A percentile compares a stretch with the other conserved stretches of the same genome.
phyloP scores from a whole-genome alignment of 768 basidiomycete species.

The Tylopilus plumbeoviolaceoides region DNA sequence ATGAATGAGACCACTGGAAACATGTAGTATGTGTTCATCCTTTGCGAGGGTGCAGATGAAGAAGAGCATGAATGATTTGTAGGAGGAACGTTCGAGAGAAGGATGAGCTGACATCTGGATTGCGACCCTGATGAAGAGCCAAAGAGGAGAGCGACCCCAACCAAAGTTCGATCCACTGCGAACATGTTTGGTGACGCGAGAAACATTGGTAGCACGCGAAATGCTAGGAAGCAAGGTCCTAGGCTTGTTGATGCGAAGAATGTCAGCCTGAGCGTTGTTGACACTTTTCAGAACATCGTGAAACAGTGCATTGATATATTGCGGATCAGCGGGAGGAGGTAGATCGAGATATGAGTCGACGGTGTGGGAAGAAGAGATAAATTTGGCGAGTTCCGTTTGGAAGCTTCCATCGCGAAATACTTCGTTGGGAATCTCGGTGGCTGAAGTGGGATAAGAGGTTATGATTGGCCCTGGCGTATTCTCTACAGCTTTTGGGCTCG shows the following conservation, averaged over 20 bases:
- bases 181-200: background rate
- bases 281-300: too few species aligned
- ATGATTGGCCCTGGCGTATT: background rate
- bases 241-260: background rate
- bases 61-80: background rate
- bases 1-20: background rate
- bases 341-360: background rate
- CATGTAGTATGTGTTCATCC: background rate
- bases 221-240: too few species aligned
- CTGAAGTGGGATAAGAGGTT: background rate
- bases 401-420: background rate
- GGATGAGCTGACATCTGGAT: background rate
- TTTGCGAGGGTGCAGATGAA: background rate
- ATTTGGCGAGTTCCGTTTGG: background rate
- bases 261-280: too few species aligned
- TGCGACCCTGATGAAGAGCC: background rate
- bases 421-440: background rate
- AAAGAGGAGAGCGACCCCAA: background rate
- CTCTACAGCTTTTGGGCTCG: background rate
- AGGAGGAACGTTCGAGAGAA: background rate
- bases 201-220: background rate
- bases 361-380: background rate
- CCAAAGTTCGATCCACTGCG: background rate
- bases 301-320: background rate
- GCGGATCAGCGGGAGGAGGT: background rate